These are phyloP conservation scores for Diplogelasinospora grovesii DNA, from an alignment of 495 filamentous ascomycete species.

Conservation along the genomic window DNA sequence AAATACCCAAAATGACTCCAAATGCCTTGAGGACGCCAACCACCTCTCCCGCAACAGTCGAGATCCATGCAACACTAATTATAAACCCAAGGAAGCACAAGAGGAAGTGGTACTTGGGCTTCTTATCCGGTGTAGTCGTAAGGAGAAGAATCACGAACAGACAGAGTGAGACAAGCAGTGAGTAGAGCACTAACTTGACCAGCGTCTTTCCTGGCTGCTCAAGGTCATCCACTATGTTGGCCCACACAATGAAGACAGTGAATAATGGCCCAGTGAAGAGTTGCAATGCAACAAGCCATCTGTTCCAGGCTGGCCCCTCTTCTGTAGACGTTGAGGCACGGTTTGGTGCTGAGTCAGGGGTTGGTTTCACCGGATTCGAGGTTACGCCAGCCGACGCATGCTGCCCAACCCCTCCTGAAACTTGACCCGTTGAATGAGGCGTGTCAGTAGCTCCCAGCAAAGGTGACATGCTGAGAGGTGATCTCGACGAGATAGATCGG, in stretches of 20 bases:
- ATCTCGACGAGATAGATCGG: slow-evolving; percentile 21
- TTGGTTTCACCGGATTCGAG: slow-evolving; percentile 15
- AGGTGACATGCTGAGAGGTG: slow-evolving; percentile 11
- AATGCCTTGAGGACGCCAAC: slow-evolving; percentile 92
- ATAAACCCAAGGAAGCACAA: slow-evolving; percentile 87
- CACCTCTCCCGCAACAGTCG: slow-evolving; percentile 91
- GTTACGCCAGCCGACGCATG: slow-evolving; percentile 3
- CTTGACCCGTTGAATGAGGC: neutral
- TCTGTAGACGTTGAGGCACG: slow-evolving; percentile 17
- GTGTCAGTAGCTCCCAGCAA: slow-evolving; percentile 4
- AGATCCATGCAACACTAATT: slow-evolving; percentile 92
- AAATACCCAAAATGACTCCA: slow-evolving; percentile 87
- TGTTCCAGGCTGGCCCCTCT: slow-evolving; percentile 63
- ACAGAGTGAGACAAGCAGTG: slow-evolving; percentile 62
- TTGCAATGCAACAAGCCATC: slow-evolving; percentile 82
- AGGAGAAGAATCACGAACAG: slow-evolving; percentile 56
- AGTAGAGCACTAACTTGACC: slow-evolving; percentile 57
- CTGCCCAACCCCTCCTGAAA: no score
- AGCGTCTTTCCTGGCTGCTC: slow-evolving; percentile 35
- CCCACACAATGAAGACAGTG: slow-evolving; percentile 69
- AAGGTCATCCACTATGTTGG: slow-evolving; percentile 51
- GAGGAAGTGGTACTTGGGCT: slow-evolving; percentile 61
- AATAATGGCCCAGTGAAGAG: slow-evolving; percentile 86
- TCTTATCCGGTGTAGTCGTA: slow-evolving; percentile 51
- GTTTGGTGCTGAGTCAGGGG: slow-evolving; percentile 18